Evolutionary conservation across 352 stramenopile species (phyloP).

Genomic region (Sclerospora graminicola): DNA sequence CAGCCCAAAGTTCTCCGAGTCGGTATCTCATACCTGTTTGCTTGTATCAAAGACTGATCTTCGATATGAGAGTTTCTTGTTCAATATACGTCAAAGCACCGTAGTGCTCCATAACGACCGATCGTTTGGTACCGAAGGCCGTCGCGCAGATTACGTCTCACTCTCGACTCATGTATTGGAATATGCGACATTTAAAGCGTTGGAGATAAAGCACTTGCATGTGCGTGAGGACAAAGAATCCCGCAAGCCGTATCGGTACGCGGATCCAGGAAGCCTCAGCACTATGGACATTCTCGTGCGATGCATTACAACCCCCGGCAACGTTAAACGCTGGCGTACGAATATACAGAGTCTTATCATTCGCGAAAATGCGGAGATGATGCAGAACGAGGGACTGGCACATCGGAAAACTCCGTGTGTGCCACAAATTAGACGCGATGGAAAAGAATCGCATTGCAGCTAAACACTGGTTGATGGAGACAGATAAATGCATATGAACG

Average conservation of each 20-base stretch:
- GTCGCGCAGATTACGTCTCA: too few species aligned
- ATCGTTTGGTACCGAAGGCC: too few species aligned
- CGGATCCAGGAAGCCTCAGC: constrained; percentile 9
- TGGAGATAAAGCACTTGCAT: too few species aligned
- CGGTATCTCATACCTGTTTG: too few species aligned
- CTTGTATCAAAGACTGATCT: too few species aligned
- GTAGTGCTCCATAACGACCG: too few species aligned
- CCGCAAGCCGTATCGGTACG: constrained; percentile 3
- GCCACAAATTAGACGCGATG: constrained; percentile 22
- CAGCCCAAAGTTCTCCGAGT: too few species aligned
- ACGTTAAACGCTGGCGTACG: constrained; percentile 25
- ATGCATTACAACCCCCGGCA: constrained; percentile 24
- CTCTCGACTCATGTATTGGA: too few species aligned
- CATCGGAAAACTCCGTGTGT: constrained; percentile 20
- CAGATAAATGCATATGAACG: constrained; percentile 28
- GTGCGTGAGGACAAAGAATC: too few species aligned
- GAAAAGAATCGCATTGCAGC: constrained; percentile 32
- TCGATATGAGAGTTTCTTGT: too few species aligned
- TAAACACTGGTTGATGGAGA: constrained; percentile 29
- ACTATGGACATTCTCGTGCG: constrained; percentile 24
- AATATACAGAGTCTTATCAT: constrained; percentile 7
- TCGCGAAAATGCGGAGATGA: constrained; percentile 18
- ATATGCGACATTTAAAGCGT: too few species aligned
- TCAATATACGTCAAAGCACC: too few species aligned
- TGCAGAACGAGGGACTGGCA: constrained; percentile 13